Conservation (phyloP, 2,329 filamentous ascomycete genomes). For the Pseudocercospora macadamiae region DNA sequence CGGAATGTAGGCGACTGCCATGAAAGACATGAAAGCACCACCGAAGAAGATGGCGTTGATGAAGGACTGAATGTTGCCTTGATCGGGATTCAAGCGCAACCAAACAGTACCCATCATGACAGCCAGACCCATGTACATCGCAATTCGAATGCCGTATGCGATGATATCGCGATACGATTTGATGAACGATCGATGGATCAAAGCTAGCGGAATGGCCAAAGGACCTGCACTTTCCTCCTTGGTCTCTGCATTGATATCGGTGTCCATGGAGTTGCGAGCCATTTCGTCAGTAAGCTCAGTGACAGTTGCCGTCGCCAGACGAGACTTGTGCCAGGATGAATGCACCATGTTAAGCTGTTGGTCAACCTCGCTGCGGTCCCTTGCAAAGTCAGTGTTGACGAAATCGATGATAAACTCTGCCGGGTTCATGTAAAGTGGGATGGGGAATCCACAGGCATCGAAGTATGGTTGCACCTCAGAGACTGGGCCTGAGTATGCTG, state of each 20-base stretch:
- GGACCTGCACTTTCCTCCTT: conserved; percentile 47
- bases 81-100: conserved; percentile 69
- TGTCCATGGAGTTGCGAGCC: conserved; percentile 39
- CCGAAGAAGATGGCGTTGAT: conserved; percentile 73
- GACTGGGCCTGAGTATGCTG: conserved; percentile 73
- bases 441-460: conserved; percentile 58
- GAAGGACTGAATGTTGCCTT: conserved; percentile 76
- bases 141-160: conserved; percentile 78
- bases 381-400: conserved; percentile 75
- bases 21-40: conserved; percentile 54
- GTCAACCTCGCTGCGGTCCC: conserved; percentile 52
- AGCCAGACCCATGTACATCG: conserved; percentile 79
- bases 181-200: conserved; percentile 78
- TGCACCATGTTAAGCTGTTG: conserved; percentile 58
- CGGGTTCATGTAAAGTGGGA: conserved; percentile 74
- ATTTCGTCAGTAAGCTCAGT: conserved; percentile 40
- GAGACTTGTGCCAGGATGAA: conserved; percentile 58
- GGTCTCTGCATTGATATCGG: conserved; percentile 34
- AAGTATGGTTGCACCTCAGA: conserved; percentile 65
- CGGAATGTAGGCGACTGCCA: conserved; percentile 75
- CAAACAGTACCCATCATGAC: conserved; percentile 90
- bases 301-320: conserved; percentile 41
- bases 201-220: conserved; percentile 59
- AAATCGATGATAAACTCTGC: conserved; percentile 80
- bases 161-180: conserved; percentile 85